phyloP scores from a whole-genome alignment of 2,329 filamentous ascomycete genomes.

The Ciborinia camelliae region DNA sequence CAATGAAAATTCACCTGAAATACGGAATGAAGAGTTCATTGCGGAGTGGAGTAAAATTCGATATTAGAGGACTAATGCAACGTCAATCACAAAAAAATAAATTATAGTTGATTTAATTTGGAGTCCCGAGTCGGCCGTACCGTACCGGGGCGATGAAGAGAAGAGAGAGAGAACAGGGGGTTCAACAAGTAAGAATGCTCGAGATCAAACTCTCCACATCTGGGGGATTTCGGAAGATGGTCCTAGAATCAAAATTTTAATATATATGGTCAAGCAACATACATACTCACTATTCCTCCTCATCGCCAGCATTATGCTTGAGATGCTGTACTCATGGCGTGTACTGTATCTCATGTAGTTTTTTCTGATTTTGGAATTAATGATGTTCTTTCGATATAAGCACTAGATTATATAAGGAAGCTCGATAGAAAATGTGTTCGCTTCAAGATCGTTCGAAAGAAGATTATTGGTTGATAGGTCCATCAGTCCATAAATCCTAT shows the following conservation, averaged over 20 bases:
- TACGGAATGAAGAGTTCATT: background rate
- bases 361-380: background rate
- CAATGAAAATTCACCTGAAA: background rate
- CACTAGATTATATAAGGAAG: slow-evolving; percentile 8
- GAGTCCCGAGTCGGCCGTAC: slow-evolving; percentile 8
- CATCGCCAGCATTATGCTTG: background rate
- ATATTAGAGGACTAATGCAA: slow-evolving; percentile 10
- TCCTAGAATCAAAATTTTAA: background rate
- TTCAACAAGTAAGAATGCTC: background rate
- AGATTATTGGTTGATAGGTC: background rate
- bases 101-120: background rate
- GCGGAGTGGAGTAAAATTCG: background rate
- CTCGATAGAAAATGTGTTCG: background rate
- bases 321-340: slow-evolving; percentile 1
- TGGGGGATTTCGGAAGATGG: background rate
- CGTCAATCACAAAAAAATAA: slow-evolving; percentile 6
- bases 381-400: background rate
- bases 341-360: background rate
- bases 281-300: background rate
- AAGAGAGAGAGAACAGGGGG: background rate
- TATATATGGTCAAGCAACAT: background rate
- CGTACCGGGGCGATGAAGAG: background rate
- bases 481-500: background rate
- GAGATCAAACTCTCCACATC: background rate
- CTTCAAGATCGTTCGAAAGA: background rate